Percentiles rank a stretch among this genome's conserved stretches.
These are phyloP conservation scores for Leishmania guyanensis DNA, from an alignment of 208 protist species.

Conservation along the genomic window DNA sequence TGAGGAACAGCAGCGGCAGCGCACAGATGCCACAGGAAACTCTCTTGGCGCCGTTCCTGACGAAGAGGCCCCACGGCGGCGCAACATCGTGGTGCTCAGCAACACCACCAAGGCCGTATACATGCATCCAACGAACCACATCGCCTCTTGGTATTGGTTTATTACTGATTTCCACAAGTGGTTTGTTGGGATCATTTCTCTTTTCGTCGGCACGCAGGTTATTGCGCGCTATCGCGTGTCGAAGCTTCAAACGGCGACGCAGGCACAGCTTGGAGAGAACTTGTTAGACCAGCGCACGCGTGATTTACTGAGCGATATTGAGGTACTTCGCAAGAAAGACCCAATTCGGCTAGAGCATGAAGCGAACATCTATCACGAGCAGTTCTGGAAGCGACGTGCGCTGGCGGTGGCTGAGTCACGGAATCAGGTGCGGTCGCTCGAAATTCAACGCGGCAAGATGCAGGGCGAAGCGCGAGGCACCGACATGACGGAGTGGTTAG, in stretches of 20 bases:
- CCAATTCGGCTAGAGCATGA: conserved; percentile 87
- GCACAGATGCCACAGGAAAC: conserved; percentile 9
- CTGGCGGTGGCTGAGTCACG: conserved; percentile 53
- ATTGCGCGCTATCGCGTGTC: conserved; percentile 77
- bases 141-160: conserved; percentile 90
- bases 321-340: conserved; percentile 84
- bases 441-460: conserved; percentile 70
- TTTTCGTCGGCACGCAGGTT: conserved; percentile 84
- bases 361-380: conserved; percentile 86
- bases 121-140: conserved; percentile 86
- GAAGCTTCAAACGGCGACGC: conserved; percentile 73
- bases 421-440: conserved; percentile 61
- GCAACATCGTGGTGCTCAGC: conserved; percentile 81
- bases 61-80: conserved; percentile 39
- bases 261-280: conserved; percentile 88
- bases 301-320: conserved; percentile 81
- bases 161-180: conserved; percentile 88
- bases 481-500: conserved; percentile 91
- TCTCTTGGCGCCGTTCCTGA: conserved; percentile 45
- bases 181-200: conserved; percentile 72
- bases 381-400: conserved; percentile 88
- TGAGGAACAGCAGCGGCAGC: conserved; percentile 4
- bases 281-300: conserved; percentile 85
- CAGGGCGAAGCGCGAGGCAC: conserved; percentile 80
- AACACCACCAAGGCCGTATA: conserved; percentile 90